Evolutionary conservation across 1,284 basidiomycete species (phyloP).

Genomic region (Trametes pubescens): DNA sequence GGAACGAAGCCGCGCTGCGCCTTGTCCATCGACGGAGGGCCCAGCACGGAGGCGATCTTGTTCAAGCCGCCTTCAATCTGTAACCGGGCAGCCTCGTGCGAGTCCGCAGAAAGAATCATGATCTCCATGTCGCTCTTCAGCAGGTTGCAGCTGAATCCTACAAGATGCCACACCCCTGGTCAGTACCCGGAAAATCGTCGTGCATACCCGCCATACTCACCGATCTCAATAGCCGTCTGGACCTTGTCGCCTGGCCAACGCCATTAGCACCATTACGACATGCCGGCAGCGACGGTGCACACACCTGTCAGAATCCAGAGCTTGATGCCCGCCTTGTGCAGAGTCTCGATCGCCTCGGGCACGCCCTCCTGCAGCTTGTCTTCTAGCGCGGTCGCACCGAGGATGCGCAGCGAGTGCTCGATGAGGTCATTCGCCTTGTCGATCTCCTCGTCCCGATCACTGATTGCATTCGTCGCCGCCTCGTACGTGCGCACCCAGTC

Average conservation of each 20-base stretch:
- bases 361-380: constrained; percentile 98
- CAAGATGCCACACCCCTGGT: constrained; percentile 2
- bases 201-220: constrained; percentile 38
- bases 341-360: constrained; percentile 92
- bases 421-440: constrained; percentile 88
- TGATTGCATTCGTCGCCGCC: constrained; percentile 76
- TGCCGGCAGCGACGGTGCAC: constrained; percentile 13
- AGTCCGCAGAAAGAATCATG: constrained; percentile 95
- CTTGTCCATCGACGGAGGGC: constrained; percentile 65
- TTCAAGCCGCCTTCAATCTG: constrained; percentile 95
- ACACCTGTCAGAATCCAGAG: constrained; percentile 92
- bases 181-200: background rate
- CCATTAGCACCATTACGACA: constrained; percentile 18
- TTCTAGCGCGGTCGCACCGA: constrained; percentile 96
- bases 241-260: constrained; percentile 84
- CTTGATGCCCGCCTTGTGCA: constrained; percentile 96
- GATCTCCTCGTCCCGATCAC: constrained; percentile 89
- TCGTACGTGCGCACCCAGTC: constrained; percentile 88
- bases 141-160: constrained; percentile 88
- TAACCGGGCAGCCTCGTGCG: constrained; percentile 74
- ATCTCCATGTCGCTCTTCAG: constrained; percentile 93
- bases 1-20: constrained; percentile 72
- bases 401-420: constrained; percentile 83
- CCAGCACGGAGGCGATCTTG: constrained; percentile 88
- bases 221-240: constrained; percentile 97